phyloP scores from a whole-genome alignment of 495 filamentous ascomycete species.

The Neurospora sp. region DNA sequence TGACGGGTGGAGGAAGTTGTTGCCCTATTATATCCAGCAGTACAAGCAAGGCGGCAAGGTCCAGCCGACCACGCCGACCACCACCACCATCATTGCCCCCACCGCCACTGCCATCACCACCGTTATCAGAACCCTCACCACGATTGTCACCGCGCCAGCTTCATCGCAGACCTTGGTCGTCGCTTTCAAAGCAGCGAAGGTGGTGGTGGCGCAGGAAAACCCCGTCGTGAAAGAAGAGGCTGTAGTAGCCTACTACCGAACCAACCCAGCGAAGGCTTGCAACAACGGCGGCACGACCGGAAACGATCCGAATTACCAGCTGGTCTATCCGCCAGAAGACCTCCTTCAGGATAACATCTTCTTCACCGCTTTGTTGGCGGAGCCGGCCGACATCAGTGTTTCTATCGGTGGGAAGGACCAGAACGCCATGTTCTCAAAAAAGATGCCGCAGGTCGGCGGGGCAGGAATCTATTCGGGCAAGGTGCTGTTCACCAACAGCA shows the following conservation, averaged over 20 bases:
- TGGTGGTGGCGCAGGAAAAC: neutral
- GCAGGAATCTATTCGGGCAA: constrained; percentile 12
- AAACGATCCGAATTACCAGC: constrained; percentile 5
- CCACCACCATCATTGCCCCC: neutral
- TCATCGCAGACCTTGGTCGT: neutral
- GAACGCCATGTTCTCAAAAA: constrained; percentile 1
- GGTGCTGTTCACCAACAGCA: constrained; percentile 10
- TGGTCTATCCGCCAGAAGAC: constrained; percentile 5
- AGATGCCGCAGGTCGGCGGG: constrained; percentile 2
- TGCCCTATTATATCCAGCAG: constrained; percentile 16
- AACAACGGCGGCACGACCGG: constrained; percentile 11
- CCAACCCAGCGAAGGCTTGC: constrained; percentile 12
- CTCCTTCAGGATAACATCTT: constrained; percentile 17
- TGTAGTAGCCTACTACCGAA: constrained; percentile 9
- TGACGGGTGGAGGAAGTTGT: constrained; percentile 16
- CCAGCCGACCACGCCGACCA: neutral
- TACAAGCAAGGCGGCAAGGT: constrained; percentile 10
- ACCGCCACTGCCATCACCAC: neutral
- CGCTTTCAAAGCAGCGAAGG: neutral
- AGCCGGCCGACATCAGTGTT: constrained; percentile 9
- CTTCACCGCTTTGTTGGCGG: constrained; percentile 12
- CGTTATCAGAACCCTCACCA: neutral
- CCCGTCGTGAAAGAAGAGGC: neutral
- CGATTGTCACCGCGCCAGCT: neutral
- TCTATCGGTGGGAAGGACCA: constrained; percentile 9